Evolutionary conservation across 108 stramenopile species (phyloP).

Genomic region (Poteriospumella lacustris): DNA sequence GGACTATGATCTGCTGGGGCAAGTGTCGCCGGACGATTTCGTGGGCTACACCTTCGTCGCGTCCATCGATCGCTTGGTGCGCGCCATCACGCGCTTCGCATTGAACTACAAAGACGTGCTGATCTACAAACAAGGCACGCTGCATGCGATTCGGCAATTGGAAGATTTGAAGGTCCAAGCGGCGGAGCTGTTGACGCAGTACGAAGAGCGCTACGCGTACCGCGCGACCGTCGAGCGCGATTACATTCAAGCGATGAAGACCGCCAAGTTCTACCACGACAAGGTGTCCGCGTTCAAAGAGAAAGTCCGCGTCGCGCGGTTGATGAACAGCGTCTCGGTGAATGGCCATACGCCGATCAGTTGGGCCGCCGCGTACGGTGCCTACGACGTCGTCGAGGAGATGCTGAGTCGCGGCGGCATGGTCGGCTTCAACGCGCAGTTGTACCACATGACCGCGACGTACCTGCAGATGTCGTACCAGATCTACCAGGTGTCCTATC

Average conservation of each 20-base stretch:
- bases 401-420: constrained; percentile 6
- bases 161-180: neutral
- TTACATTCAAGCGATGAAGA: neutral
- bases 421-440: neutral
- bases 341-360: constrained; percentile 21
- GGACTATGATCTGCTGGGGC: neutral
- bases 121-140: neutral
- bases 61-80: neutral
- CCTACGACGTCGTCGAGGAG: constrained; percentile 2
- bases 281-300: neutral
- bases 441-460: neutral
- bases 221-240: neutral
- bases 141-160: neutral
- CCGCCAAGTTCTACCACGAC: neutral
- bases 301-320: neutral
- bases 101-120: neutral
- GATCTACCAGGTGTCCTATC: neutral
- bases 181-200: neutral
- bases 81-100: neutral
- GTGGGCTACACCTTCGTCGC: neutral
- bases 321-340: neutral
- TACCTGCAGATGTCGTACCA: neutral
- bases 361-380: constrained; percentile 1
- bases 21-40: neutral
- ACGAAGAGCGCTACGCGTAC: neutral